Conservation (phyloP, 2,329 filamentous ascomycete species). For the Hortaea werneckii region DNA sequence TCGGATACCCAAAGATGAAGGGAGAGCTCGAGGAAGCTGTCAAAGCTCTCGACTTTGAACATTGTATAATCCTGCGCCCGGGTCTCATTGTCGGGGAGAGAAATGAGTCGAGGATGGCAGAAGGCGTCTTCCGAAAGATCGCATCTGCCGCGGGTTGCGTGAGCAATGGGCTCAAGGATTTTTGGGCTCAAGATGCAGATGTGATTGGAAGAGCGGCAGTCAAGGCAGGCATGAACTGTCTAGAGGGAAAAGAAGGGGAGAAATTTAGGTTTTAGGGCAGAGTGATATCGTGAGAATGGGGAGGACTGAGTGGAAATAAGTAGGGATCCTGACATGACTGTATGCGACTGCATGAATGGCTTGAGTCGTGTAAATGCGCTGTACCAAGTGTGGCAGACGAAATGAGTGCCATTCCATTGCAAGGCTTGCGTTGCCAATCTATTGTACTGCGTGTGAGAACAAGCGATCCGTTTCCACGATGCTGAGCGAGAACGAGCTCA, state of each 20-base stretch:
- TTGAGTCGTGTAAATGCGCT: too few species aligned
- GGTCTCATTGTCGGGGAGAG: slow-evolving; percentile 66
- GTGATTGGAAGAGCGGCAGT: slow-evolving; percentile 62
- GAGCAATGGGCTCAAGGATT: slow-evolving; percentile 47
- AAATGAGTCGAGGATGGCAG: slow-evolving; percentile 40
- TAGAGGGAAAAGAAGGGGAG: slow-evolving; percentile 46
- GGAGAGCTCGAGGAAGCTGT: slow-evolving; percentile 74
- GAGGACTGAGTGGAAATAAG: slow-evolving; percentile 41
- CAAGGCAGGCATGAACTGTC: slow-evolving; percentile 42
- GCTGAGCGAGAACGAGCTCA: not conserved
- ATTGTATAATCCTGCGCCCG: slow-evolving; percentile 63
- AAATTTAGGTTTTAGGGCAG: slow-evolving; percentile 50
- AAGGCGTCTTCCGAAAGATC: slow-evolving; percentile 47
- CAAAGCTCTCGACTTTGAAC: slow-evolving; percentile 61
- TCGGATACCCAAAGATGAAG: slow-evolving; percentile 62
- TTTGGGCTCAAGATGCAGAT: slow-evolving; percentile 61
- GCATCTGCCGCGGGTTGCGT: slow-evolving; percentile 48
- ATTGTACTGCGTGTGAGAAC: too few species aligned
- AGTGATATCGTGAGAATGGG: slow-evolving; percentile 58
- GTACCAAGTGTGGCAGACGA: too few species aligned
- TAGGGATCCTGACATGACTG: not conserved
- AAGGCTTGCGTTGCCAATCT: too few species aligned
- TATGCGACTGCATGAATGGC: too few species aligned
- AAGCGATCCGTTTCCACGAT: too few species aligned
- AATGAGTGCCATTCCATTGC: too few species aligned